These are phyloP conservation scores for Saxophila tyrrhenica DNA, from an alignment of 495 filamentous ascomycete genomes.

Conservation along the genomic window DNA sequence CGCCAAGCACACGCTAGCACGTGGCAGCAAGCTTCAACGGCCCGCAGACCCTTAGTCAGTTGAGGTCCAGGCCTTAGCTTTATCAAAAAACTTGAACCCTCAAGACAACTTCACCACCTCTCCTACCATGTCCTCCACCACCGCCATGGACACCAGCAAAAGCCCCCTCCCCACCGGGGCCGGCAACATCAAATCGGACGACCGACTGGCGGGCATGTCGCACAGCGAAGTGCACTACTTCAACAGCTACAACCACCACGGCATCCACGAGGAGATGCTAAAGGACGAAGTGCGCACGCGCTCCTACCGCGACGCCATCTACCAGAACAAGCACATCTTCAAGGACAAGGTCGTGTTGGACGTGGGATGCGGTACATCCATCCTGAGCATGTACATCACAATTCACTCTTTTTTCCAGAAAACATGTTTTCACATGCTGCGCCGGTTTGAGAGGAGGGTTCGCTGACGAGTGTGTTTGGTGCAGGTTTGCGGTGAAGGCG, in stretches of 20 bases:
- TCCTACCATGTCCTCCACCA: not conserved
- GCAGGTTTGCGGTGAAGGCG: slow-evolving; percentile 89
- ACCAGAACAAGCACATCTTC: slow-evolving; percentile 91
- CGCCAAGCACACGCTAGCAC: too few relatives aligned
- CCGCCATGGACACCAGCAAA: not conserved
- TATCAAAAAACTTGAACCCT: too few relatives aligned
- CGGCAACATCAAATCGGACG: slow-evolving; percentile 15
- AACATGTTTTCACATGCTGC: not conserved
- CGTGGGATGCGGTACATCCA: slow-evolving; percentile 90
- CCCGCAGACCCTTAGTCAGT: too few relatives aligned
- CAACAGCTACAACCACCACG: slow-evolving; percentile 96
- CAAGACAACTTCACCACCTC: not conserved
- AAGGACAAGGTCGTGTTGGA: slow-evolving; percentile 96
- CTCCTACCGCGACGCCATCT: slow-evolving; percentile 93
- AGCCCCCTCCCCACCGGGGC: not conserved
- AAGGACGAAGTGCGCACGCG: slow-evolving; percentile 96
- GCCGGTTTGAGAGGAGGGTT: not conserved
- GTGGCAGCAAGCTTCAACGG: too few relatives aligned
- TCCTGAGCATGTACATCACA: slow-evolving; percentile 61
- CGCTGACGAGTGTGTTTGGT: slow-evolving; percentile 6
- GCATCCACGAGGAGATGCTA: slow-evolving; percentile 98
- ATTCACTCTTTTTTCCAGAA: not conserved
- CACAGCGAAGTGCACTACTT: slow-evolving; percentile 95
- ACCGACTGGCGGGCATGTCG: slow-evolving; percentile 25
- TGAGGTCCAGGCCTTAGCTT: too few relatives aligned